A percentile compares a stretch with the other conserved stretches of the same genome.
These are phyloP conservation scores for Colletotrichum theobromicola DNA, from an alignment of 2,329 filamentous ascomycete species.

Conservation along the genomic window DNA sequence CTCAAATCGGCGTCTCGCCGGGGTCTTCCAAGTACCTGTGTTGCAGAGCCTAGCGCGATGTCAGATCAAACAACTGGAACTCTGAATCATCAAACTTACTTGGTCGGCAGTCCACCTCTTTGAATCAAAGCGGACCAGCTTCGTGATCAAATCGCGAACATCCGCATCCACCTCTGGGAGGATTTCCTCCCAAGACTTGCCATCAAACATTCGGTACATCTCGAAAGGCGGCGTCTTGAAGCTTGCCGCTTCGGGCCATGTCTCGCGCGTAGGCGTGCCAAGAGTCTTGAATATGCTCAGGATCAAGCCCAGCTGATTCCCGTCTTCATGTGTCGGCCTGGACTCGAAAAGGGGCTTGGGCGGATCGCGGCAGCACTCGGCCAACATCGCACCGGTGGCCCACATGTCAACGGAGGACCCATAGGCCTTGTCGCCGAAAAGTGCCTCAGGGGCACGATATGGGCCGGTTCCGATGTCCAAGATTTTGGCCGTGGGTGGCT, in stretches of 20 bases:
- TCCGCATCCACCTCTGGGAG: slow-evolving; percentile 64
- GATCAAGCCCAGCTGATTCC: slow-evolving; percentile 90
- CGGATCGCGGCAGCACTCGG: slow-evolving; percentile 68
- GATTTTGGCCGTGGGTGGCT: slow-evolving; percentile 74
- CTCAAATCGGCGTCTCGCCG: not conserved
- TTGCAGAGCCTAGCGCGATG: slow-evolving; percentile 4
- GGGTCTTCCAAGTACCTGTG: not conserved
- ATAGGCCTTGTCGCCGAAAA: slow-evolving; percentile 85
- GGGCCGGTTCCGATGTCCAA: slow-evolving; percentile 92
- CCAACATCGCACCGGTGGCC: slow-evolving; percentile 83
- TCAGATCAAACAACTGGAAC: not conserved
- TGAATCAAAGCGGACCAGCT: slow-evolving; percentile 76
- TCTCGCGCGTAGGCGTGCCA: slow-evolving; percentile 80
- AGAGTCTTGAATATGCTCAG: slow-evolving; percentile 91
- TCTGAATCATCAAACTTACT: slow-evolving; percentile 27
- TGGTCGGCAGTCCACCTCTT: slow-evolving; percentile 68
- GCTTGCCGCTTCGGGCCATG: slow-evolving; percentile 79
- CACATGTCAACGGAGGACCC: slow-evolving; percentile 81
- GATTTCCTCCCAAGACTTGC: slow-evolving; percentile 71
- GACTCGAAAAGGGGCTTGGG: slow-evolving; percentile 80
- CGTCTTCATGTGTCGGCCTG: slow-evolving; percentile 73
- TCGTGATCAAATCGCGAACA: slow-evolving; percentile 69
- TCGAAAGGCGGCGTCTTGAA: slow-evolving; percentile 85
- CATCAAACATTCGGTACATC: slow-evolving; percentile 80
- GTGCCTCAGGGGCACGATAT: slow-evolving; percentile 87